Percentiles rank a stretch among this genome's conserved stretches.
Conservation (phyloP, 768 basidiomycete species). For the Holtermanniella nyarrowii region DNA sequence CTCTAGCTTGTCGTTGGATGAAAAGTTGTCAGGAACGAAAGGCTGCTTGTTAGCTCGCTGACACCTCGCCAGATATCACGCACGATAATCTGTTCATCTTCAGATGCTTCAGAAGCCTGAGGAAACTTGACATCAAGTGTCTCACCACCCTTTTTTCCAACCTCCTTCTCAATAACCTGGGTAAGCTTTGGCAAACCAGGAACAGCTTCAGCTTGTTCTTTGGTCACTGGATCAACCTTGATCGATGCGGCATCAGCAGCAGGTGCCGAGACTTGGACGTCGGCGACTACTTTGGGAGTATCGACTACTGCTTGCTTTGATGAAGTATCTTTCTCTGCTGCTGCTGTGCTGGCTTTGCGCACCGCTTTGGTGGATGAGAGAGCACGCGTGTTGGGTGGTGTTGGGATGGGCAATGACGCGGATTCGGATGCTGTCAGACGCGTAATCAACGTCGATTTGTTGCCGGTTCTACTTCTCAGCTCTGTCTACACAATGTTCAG, state of each 20-base stretch:
- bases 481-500: not conserved
- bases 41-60: conserved; percentile 44
- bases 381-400: not conserved
- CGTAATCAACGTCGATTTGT: conserved; percentile 49
- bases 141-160: conserved; percentile 5
- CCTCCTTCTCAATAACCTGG: conserved; percentile 1
- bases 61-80: conserved; percentile 8
- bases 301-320: not conserved
- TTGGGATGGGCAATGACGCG: conserved; percentile 4
- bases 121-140: conserved; percentile 26
- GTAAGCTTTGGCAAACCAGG: conserved; percentile 34
- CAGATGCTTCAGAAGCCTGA: conserved; percentile 10
- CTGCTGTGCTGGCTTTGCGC: not conserved
- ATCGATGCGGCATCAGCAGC: conserved; percentile 14
- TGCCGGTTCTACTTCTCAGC: conserved; percentile 46
- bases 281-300: not conserved
- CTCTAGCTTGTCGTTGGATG: conserved; percentile 40
- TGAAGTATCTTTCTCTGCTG: not conserved
- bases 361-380: not conserved
- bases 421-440: not conserved
- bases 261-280: conserved; percentile 8
- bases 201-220: conserved; percentile 23
- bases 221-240: conserved; percentile 12
- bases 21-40: conserved; percentile 53
- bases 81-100: conserved; percentile 32